Conservation (phyloP, 805 yeast genomes). For the Brettanomyces bruxellensis region DNA sequence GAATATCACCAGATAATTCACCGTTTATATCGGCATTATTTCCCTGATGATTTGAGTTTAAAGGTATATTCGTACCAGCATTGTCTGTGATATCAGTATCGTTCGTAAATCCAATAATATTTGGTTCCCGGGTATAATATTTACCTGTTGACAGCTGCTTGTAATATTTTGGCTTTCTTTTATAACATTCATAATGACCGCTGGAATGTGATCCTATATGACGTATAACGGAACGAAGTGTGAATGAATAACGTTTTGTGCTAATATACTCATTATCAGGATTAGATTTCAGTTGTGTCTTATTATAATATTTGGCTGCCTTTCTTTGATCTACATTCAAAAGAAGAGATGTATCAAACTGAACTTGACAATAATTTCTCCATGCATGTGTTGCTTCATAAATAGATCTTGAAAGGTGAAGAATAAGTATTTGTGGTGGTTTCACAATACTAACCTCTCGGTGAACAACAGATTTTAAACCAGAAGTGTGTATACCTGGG, state of each 20-base stretch:
- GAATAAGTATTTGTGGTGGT: slow-evolving; percentile 62
- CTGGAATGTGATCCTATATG: slow-evolving; percentile 83
- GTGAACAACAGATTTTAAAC: slow-evolving; percentile 54
- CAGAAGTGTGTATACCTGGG: slow-evolving; percentile 11
- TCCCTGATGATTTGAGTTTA: background rate
- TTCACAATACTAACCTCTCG: slow-evolving; percentile 52
- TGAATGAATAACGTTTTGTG: slow-evolving; percentile 27
- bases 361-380: slow-evolving; percentile 68
- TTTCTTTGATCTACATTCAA: slow-evolving; percentile 28
- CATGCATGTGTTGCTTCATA: slow-evolving; percentile 58
- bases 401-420: slow-evolving; percentile 84
- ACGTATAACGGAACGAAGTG: slow-evolving; percentile 62
- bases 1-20: background rate
- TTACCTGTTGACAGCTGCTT: slow-evolving; percentile 26
- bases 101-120: background rate
- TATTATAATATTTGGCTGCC: slow-evolving; percentile 8
- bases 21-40: background rate
- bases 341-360: slow-evolving; percentile 47
- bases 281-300: background rate
- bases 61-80: too few species aligned
- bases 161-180: slow-evolving; percentile 59
- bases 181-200: slow-evolving; percentile 89
- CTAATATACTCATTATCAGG: background rate
- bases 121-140: slow-evolving; percentile 9
- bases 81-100: too few species aligned